These are phyloP conservation scores for Ciborinia camelliae DNA, from an alignment of 2,329 filamentous ascomycete species.

Conservation along the genomic window DNA sequence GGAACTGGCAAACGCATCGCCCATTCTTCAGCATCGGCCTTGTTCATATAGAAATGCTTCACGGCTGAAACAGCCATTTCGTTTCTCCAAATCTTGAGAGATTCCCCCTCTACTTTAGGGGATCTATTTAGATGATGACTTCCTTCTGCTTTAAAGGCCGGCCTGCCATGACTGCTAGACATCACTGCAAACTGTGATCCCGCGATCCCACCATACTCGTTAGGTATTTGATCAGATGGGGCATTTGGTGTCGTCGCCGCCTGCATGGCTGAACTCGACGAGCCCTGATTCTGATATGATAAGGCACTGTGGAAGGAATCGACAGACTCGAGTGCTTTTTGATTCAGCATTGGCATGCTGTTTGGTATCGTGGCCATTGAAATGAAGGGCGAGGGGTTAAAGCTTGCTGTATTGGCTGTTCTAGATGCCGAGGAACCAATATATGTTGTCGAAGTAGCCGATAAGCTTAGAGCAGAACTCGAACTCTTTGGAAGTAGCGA, in stretches of 20 bases:
- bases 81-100: slow-evolving; percentile 13
- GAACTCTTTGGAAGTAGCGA: neutral
- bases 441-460: neutral
- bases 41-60: slow-evolving; percentile 18
- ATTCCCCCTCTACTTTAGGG: neutral
- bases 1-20: neutral
- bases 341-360: slow-evolving; percentile 6
- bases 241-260: neutral
- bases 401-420: neutral
- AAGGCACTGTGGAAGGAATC: slow-evolving; percentile 21
- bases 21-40: slow-evolving; percentile 13
- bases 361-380: neutral
- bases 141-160: neutral
- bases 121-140: neutral
- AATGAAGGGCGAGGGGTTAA: neutral
- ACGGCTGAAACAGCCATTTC: slow-evolving; percentile 17
- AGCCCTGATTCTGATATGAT: neutral
- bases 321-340: slow-evolving; percentile 18
- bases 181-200: neutral
- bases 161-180: neutral
- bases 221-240: neutral
- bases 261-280: neutral
- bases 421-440: neutral
- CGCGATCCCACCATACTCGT: neutral
- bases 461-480: neutral